phyloP scores from a whole-genome alignment of 306 rosid genomes.

The Corylus americana region DNA sequence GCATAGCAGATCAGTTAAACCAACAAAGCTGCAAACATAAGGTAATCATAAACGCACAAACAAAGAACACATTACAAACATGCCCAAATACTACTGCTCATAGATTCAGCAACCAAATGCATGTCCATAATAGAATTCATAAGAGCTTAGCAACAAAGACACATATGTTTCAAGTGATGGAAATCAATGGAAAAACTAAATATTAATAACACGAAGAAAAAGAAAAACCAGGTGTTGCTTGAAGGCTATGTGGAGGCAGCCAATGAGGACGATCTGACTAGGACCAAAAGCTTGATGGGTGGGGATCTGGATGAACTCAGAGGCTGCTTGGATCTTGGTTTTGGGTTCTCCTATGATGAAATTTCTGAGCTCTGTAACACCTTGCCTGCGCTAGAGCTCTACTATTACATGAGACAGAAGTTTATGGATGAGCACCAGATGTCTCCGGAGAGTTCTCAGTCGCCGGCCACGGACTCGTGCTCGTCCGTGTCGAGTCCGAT shows the following conservation, averaged over 20 bases:
- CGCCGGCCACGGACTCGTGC: conserved; percentile 31
- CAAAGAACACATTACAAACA: not conserved
- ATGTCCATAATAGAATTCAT: not conserved
- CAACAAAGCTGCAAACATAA: not conserved
- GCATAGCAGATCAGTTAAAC: not conserved
- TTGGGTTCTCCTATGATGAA: conserved; percentile 83
- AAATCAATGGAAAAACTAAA: conserved; percentile 1
- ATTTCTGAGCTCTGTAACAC: conserved; percentile 88
- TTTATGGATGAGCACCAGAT: conserved; percentile 54
- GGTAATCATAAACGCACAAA: not conserved
- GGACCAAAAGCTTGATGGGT: conserved; percentile 76
- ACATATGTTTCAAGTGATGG: not conserved
- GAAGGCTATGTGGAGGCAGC: conserved; percentile 64
- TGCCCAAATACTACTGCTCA: not conserved
- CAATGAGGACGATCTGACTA: conserved; percentile 52
- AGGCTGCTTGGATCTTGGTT: conserved; percentile 87
- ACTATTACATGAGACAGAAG: conserved; percentile 79
- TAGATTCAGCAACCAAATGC: not conserved
- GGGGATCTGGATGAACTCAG: conserved; percentile 84
- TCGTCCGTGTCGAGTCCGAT: conserved; percentile 46
- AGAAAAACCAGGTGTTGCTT: conserved; percentile 61
- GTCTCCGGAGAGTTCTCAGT: conserved; percentile 36
- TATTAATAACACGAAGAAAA: conserved; percentile 23
- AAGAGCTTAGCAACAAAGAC: not conserved
- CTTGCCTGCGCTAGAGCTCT: conserved; percentile 78